phyloP scores from a whole-genome alignment of 2,329 filamentous ascomycete species.

The Colletotrichum sojae region DNA sequence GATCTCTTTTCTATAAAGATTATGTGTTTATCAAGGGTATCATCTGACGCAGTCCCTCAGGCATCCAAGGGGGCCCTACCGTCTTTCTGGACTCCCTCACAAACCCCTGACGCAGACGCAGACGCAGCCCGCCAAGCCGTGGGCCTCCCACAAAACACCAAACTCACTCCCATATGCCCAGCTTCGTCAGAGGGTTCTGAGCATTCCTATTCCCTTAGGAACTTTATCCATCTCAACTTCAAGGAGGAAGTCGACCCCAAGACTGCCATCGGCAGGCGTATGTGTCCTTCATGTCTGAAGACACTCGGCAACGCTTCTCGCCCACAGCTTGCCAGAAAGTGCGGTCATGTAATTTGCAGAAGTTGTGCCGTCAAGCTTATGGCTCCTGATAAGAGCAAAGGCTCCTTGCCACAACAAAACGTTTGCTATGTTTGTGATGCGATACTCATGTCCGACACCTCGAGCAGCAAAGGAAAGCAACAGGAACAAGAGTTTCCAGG shows the following conservation, averaged over 20 bases:
- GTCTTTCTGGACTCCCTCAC: constrained; percentile 93
- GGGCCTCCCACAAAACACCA: constrained; percentile 67
- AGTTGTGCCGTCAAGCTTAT: constrained; percentile 89
- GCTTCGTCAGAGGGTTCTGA: constrained; percentile 75
- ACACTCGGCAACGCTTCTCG: constrained; percentile 84
- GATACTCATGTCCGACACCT: constrained; percentile 72
- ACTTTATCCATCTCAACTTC: constrained; percentile 83
- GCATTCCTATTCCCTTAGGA: constrained; percentile 84
- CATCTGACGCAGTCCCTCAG: constrained; percentile 30
- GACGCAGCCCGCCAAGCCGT: constrained; percentile 45
- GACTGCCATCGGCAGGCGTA: constrained; percentile 57
- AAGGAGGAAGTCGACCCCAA: constrained; percentile 73
- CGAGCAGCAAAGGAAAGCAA: constrained; percentile 57
- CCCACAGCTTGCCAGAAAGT: constrained; percentile 87
- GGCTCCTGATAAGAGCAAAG: constrained; percentile 63
- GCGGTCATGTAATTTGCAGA: constrained; percentile 92
- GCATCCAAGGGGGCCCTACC: constrained; percentile 65
- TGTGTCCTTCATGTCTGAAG: constrained; percentile 91
- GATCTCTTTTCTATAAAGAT: constrained; percentile 1
- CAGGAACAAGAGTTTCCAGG: constrained; percentile 75
- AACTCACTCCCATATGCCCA: constrained; percentile 82
- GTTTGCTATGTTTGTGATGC: constrained; percentile 90
- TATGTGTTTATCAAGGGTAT: not conserved
- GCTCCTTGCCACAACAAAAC: constrained; percentile 60
- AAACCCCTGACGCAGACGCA: constrained; percentile 73